These are phyloP conservation scores for Stenogyne calaminthoides DNA, from an alignment of 305 asterid genomes.

Conservation along the genomic window DNA sequence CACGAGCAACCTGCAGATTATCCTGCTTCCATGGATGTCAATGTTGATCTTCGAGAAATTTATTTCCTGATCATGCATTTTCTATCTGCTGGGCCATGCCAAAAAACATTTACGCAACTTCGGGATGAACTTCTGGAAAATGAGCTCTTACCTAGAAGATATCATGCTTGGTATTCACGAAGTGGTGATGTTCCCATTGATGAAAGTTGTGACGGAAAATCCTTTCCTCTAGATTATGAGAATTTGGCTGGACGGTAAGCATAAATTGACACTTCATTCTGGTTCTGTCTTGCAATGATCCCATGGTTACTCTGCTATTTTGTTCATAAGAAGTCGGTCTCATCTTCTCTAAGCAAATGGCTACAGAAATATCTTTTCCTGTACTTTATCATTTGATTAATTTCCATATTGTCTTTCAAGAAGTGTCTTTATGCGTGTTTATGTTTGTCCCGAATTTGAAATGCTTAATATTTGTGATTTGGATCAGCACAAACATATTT, in stretches of 20 bases:
- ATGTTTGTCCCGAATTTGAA: slow-evolving; percentile 4
- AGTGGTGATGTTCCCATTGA: slow-evolving; percentile 46
- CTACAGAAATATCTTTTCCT: background rate
- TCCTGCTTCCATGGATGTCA: slow-evolving; percentile 54
- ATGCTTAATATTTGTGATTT: slow-evolving; percentile 1
- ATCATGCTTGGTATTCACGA: slow-evolving; percentile 89
- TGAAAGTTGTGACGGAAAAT: slow-evolving; percentile 54
- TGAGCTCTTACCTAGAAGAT: slow-evolving; percentile 92
- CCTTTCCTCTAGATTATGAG: slow-evolving; percentile 72
- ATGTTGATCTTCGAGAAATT: slow-evolving; percentile 79
- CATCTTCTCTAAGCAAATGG: slow-evolving; percentile 4
- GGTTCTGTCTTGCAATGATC: slow-evolving; percentile 26
- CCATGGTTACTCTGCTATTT: slow-evolving; percentile 13
- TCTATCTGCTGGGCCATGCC: slow-evolving; percentile 96
- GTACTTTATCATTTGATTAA: background rate
- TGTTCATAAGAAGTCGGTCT: slow-evolving; percentile 19
- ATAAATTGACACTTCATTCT: slow-evolving; percentile 15
- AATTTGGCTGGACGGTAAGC: slow-evolving; percentile 63
- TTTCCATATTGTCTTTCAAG: background rate
- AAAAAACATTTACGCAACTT: slow-evolving; percentile 60
- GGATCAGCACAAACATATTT: slow-evolving; percentile 8
- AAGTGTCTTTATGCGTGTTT: background rate
- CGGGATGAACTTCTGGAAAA: slow-evolving; percentile 78
- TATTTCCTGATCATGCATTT: slow-evolving; percentile 92
- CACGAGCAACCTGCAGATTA: slow-evolving; percentile 49